phyloP scores from a whole-genome alignment of 148 eudicot species.

The Amaranthus hypochondriacus region DNA sequence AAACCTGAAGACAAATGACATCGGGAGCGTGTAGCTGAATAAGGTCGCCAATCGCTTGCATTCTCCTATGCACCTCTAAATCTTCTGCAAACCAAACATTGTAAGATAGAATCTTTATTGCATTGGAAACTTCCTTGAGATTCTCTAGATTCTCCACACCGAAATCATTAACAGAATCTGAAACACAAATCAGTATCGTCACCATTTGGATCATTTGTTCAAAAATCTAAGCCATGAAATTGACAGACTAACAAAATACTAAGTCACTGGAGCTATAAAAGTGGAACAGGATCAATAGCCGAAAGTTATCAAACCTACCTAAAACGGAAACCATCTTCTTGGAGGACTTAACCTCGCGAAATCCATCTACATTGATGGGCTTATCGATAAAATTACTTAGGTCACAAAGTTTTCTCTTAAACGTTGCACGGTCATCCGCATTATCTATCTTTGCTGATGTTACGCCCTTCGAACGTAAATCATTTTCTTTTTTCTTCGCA shows the following conservation, averaged over 20 bases:
- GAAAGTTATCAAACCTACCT: conserved; percentile 14
- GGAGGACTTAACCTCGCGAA: conserved; percentile 24
- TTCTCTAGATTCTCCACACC: background rate
- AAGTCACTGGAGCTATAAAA: background rate
- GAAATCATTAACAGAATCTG: conserved; percentile 14
- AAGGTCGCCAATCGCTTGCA: conserved; percentile 82
- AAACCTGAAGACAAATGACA: conserved; percentile 90
- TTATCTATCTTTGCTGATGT: conserved; percentile 6
- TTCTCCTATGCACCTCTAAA: conserved; percentile 65
- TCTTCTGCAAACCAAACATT: conserved; percentile 96
- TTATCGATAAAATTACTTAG: conserved; percentile 19
- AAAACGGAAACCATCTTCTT: conserved; percentile 9
- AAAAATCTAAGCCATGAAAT: background rate
- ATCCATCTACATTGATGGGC: conserved; percentile 14
- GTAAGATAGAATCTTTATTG: conserved; percentile 70
- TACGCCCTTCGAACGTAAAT: conserved; percentile 10
- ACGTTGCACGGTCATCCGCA: conserved; percentile 8
- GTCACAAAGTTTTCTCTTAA: conserved; percentile 22
- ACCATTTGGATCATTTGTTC: background rate
- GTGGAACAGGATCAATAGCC: background rate
- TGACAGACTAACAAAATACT: background rate
- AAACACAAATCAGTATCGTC: background rate
- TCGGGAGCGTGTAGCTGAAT: conserved; percentile 81
- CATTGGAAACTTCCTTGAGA: conserved; percentile 19
- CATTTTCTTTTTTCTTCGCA: conserved; percentile 7